Conservation (phyloP, 371 early-diverging fungal species). For the Cokeromyces recurvatus region DNA sequence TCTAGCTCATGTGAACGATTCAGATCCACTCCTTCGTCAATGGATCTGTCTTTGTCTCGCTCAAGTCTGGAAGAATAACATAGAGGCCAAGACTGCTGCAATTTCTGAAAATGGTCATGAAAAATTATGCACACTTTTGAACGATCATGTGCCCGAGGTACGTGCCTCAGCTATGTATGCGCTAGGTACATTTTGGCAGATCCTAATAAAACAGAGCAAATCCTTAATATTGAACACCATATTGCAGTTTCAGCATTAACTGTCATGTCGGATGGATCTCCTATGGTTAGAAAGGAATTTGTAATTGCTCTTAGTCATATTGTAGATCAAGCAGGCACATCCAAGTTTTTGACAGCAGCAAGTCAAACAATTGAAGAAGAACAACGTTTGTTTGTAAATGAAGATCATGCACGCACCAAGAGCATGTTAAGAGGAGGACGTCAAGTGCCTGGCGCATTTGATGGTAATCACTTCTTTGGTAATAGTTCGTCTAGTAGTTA, state of each 20-base stretch:
- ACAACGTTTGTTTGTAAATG: slow-evolving; percentile 16
- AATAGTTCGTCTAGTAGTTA: slow-evolving; percentile 45
- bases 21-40: slow-evolving; percentile 83
- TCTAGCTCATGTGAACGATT: slow-evolving; percentile 67
- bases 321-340: slow-evolving; percentile 53
- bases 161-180: slow-evolving; percentile 83
- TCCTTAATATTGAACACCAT: slow-evolving; percentile 65
- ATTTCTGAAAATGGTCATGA: slow-evolving; percentile 70
- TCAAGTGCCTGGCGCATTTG: not conserved
- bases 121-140: slow-evolving; percentile 53
- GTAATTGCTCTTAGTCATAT: slow-evolving; percentile 68
- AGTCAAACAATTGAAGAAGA: slow-evolving; percentile 65
- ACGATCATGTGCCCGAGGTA: slow-evolving; percentile 79
- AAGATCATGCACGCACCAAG: slow-evolving; percentile 11
- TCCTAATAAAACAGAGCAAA: slow-evolving; percentile 64
- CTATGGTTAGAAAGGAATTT: slow-evolving; percentile 79
- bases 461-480: slow-evolving; percentile 23
- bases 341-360: slow-evolving; percentile 62
- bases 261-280: slow-evolving; percentile 73
- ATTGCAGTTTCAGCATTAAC: slow-evolving; percentile 61
- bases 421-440: slow-evolving; percentile 1
- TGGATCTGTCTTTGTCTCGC: slow-evolving; percentile 88
- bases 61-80: slow-evolving; percentile 79
- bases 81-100: slow-evolving; percentile 71
- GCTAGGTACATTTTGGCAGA: slow-evolving; percentile 72